Conservation (phyloP, 1,284 basidiomycete species). For the Leccinum holopus region DNA sequence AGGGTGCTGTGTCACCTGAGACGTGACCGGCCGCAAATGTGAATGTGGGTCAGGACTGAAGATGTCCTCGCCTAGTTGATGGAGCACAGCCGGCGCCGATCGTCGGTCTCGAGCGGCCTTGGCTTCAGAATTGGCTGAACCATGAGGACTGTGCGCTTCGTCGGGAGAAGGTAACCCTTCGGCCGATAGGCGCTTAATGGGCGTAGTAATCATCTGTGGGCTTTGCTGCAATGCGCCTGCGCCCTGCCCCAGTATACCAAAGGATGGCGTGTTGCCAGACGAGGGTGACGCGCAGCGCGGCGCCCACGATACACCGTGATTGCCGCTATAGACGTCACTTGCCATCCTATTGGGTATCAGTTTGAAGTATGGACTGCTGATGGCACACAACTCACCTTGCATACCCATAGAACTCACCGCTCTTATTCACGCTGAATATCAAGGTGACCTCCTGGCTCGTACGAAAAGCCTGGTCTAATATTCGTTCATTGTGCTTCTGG, state of each 20-base stretch:
- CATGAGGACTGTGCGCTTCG: not conserved
- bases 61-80: constrained; percentile 36
- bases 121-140: not conserved
- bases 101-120: constrained; percentile 17
- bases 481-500: constrained; percentile 89
- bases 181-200: constrained; percentile 40
- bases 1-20: not conserved
- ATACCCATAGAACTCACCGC: constrained; percentile 88
- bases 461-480: constrained; percentile 87
- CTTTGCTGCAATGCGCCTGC: not conserved
- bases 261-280: constrained; percentile 23
- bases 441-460: constrained; percentile 85
- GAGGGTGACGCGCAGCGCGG: constrained; percentile 39
- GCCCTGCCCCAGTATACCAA: constrained; percentile 19
- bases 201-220: constrained; percentile 35
- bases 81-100: constrained; percentile 56
- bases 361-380: not conserved
- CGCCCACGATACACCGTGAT: constrained; percentile 60
- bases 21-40: constrained; percentile 21
- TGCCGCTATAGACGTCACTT: constrained; percentile 51
- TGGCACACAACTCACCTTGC: constrained; percentile 55
- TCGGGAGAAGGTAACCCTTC: constrained; percentile 42
- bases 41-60: constrained; percentile 31
- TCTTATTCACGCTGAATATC: constrained; percentile 91
- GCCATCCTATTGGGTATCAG: constrained; percentile 47